Evolutionary conservation across 805 yeast genomes (phyloP), one percentile per base, ranked within the genome.

Genomic region (Jamesozyma hellenica): DNA sequence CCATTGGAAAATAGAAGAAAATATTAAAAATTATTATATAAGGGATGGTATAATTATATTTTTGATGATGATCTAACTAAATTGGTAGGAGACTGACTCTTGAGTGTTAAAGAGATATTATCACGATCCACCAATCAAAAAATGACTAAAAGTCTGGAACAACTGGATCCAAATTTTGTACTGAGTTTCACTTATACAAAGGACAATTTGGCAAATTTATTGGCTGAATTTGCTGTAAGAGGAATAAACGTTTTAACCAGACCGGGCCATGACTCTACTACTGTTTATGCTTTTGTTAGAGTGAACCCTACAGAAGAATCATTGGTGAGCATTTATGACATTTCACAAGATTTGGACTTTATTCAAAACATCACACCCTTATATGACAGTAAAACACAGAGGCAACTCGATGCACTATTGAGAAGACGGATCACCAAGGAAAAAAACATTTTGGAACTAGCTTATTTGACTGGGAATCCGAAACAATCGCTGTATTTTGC

Each of bases 401-500:
- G 35, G 21, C 38, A 31, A 9, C 21, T 43, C n/a, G 36, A 36
- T 15, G 25, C 35, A 15, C 17, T 40, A 1, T 15, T 38, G 1
- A 18, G 19, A 5, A 41, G 32, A 14, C 10, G 33, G 5, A 17
- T 15, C 9, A 35, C 32, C 14, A 28, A 30, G n/a, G 51, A 50
- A 5, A 17, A n/a, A 6, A 69, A 43, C 62, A 60, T 53, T 72
- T 74, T 40, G 61, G 63, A 42, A 12, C 26, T 59, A 21, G 46
- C 48, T 4, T 40, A 44, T 10, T 41, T 51, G 25, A 51, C 56
- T 9, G 50, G 50, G 3, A 49, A 56, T 35, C 51, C 59, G 2
- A 60, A 66, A 43, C 63, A 67, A 41, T 88, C 87, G 1, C 61
- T 86, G 38, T 86, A 85, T 60, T 83, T 85, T 60, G 81, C 76